A percentile compares a stretch with the other conserved stretches of the same genome.
phyloP scores from a whole-genome alignment of 129 eudicot species.

The Logfia minima region DNA sequence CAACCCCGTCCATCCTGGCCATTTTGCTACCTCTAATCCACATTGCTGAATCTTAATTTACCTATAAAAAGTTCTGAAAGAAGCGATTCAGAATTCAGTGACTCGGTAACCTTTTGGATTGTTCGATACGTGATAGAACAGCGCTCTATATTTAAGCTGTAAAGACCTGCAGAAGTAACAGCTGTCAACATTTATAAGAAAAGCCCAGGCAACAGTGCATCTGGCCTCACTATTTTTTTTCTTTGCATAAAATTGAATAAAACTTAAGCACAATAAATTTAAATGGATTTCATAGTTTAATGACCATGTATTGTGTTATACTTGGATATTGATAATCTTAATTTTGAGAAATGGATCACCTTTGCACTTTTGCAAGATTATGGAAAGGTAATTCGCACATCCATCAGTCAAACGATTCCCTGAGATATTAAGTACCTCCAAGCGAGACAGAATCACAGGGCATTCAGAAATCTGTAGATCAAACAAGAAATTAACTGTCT shows the following conservation, averaged over 20 bases:
- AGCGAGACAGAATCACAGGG: slow-evolving; percentile 64
- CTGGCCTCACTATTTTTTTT: neutral
- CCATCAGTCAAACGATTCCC: slow-evolving; percentile 91
- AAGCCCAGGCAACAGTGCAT: neutral
- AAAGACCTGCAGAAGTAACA: slow-evolving; percentile 66
- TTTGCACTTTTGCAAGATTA: slow-evolving; percentile 76
- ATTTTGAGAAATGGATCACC: slow-evolving; percentile 38
- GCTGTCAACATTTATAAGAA: neutral
- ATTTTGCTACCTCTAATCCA: neutral
- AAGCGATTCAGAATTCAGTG: slow-evolving; percentile 58
- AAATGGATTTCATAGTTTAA: neutral
- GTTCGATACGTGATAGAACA: slow-evolving; percentile 88
- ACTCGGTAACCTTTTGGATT: slow-evolving; percentile 74
- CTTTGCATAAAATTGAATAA: neutral
- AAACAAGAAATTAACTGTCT: slow-evolving; percentile 4
- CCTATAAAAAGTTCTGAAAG: slow-evolving; percentile 77
- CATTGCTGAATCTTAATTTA: slow-evolving; percentile 22
- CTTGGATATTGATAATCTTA: slow-evolving; percentile 13
- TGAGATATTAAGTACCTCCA: slow-evolving; percentile 91
- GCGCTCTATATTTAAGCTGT: slow-evolving; percentile 68
- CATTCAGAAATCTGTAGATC: slow-evolving; percentile 79
- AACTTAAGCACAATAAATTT: slow-evolving; percentile 5
- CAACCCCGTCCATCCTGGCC: neutral
- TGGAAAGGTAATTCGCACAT: slow-evolving; percentile 77
- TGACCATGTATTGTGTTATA: slow-evolving; percentile 6